phyloP scores from a whole-genome alignment of 768 basidiomycete species.

The Neoboletus brunneissimus region DNA sequence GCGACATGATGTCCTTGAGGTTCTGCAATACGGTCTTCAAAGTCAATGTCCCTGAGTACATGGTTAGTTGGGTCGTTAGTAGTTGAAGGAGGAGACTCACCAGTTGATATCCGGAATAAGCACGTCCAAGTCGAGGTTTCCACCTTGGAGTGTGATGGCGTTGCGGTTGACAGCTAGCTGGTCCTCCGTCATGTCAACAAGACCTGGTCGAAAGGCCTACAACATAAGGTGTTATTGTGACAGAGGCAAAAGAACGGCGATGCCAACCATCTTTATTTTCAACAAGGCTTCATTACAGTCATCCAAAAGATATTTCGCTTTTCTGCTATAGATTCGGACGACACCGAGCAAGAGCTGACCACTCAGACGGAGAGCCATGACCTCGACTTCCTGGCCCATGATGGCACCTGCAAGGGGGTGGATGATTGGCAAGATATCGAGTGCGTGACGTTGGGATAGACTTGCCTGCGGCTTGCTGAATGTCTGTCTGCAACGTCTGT shows the following conservation, averaged over 20 bases:
- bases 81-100: conserved; percentile 36
- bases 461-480: conserved; percentile 86
- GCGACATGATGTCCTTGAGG: conserved; percentile 79
- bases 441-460: background rate
- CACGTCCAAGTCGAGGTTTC: conserved; percentile 76
- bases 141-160: conserved; percentile 81
- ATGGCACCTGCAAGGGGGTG: conserved; percentile 64
- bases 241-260: background rate
- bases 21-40: conserved; percentile 60
- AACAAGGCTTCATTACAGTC: conserved; percentile 96
- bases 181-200: conserved; percentile 96
- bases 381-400: conserved; percentile 86
- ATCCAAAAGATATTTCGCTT: conserved; percentile 95
- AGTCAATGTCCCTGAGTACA: conserved; percentile 68
- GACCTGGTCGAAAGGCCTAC: conserved; percentile 90
- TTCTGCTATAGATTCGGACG: conserved; percentile 94
- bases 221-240: background rate
- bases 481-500: conserved; percentile 92
- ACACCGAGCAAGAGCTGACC: conserved; percentile 96
- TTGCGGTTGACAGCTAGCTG: conserved; percentile 84
- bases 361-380: conserved; percentile 94
- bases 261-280: conserved; percentile 86
- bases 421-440: background rate
- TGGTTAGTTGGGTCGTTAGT: conserved; percentile 7
- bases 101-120: conserved; percentile 79